Conservation (phyloP, 257 asterid genomes). For the Henckelia pumila region DNA sequence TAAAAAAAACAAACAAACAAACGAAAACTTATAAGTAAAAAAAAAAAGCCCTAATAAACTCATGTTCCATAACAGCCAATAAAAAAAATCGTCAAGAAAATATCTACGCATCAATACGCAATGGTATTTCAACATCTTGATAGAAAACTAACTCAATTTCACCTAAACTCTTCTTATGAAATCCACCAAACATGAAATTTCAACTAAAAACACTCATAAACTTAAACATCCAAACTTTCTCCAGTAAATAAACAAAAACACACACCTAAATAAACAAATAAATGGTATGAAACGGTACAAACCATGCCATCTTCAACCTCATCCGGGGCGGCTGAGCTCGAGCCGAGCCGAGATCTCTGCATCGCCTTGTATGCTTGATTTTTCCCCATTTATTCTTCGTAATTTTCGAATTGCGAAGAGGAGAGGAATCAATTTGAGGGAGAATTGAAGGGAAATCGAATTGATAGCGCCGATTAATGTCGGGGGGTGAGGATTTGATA, state of each 20-base stretch:
- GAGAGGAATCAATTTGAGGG: not conserved
- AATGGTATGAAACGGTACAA: slow-evolving; percentile 62
- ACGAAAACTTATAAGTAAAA: slow-evolving; percentile 1
- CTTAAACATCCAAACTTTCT: not conserved
- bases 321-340: slow-evolving; percentile 68
- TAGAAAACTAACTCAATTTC: slow-evolving; percentile 14
- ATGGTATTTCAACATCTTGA: slow-evolving; percentile 13
- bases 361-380: slow-evolving; percentile 92
- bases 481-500: not conserved
- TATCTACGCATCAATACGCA: not conserved
- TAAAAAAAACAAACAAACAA: not conserved
- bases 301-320: slow-evolving; percentile 94
- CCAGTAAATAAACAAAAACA: not conserved
- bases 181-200: slow-evolving; percentile 5
- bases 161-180: not conserved
- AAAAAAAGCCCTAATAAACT: not conserved
- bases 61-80: slow-evolving; percentile 3
- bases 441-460: not conserved
- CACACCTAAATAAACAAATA: not conserved
- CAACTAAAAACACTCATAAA: not conserved
- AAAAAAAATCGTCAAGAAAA: not conserved
- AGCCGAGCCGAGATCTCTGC: slow-evolving; percentile 80
- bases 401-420: too few relatives aligned
- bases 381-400: slow-evolving; percentile 56
- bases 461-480: not conserved